phyloP scores from a whole-genome alignment of 2,329 filamentous ascomycete genomes.

The Sporothrix humicola region DNA sequence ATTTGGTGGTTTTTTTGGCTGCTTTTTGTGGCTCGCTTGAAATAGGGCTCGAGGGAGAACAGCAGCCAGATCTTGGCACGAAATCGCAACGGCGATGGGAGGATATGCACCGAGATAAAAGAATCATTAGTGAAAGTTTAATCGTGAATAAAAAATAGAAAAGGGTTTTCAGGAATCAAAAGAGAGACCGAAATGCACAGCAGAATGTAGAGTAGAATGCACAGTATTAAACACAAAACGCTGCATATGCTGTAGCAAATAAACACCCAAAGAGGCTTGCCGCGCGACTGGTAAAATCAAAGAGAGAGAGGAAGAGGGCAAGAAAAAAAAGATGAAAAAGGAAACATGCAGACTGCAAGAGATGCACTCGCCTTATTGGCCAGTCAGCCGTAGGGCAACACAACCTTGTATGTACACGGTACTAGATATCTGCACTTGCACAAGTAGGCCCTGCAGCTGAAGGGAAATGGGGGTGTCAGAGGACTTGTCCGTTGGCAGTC shows the following conservation, averaged over 20 bases:
- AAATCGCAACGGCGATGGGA: no score
- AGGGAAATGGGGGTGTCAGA: not conserved
- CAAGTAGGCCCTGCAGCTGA: constrained; percentile 3
- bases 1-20: not conserved
- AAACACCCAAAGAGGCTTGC: not conserved
- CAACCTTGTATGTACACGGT: no score
- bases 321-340: not conserved
- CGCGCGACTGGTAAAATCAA: constrained; percentile 15
- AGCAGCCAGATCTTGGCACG: no score
- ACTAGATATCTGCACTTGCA: no score
- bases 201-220: not conserved
- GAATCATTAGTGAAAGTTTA: not conserved
- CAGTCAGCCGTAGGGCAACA: not conserved
- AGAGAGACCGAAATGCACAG: not conserved
- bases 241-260: not conserved
- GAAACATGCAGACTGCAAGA: not conserved
- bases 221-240: not conserved
- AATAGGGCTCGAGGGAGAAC: no score
- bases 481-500: not conserved
- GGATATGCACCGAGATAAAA: no score
- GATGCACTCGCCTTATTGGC: not conserved
- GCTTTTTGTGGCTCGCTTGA: no score
- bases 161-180: no score
- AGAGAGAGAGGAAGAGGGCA: not conserved
- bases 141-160: not conserved